Evolutionary conservation across 805 yeast genomes (phyloP).

Genomic region (Isabelozyma rhagii): DNA sequence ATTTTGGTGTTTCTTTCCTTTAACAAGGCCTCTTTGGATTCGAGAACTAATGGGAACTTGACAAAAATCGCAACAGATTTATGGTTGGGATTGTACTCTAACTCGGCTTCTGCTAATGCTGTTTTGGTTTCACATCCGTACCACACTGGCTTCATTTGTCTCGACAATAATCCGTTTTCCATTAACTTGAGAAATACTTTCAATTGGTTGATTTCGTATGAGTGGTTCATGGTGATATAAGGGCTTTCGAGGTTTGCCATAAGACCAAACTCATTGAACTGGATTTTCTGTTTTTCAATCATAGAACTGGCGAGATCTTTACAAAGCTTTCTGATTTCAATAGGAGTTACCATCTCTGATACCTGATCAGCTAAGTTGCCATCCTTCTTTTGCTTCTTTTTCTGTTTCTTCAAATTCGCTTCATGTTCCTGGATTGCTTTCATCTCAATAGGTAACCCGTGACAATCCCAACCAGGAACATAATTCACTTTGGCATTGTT

Average conservation of each 20-base stretch:
- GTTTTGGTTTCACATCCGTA: constrained; percentile 96
- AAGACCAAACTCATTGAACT: constrained; percentile 70
- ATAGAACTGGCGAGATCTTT: constrained; percentile 65
- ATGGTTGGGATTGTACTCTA: constrained; percentile 78
- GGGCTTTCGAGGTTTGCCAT: constrained; percentile 78
- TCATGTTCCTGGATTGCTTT: constrained; percentile 9
- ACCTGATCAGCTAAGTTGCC: too few species aligned
- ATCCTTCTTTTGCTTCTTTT: constrained; percentile 4
- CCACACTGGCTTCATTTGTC: constrained; percentile 93
- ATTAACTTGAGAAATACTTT: constrained; percentile 64
- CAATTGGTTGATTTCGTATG: constrained; percentile 75
- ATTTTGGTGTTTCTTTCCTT: background rate
- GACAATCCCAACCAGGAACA: constrained; percentile 98
- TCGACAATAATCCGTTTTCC: constrained; percentile 61
- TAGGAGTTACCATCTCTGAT: constrained; percentile 23
- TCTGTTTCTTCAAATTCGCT: constrained; percentile 14
- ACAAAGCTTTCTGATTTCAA: constrained; percentile 67
- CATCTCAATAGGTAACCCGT: constrained; percentile 93
- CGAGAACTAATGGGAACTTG: constrained; percentile 49
- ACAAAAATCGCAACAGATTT: constrained; percentile 65
- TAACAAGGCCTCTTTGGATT: background rate
- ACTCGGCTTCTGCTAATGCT: constrained; percentile 94
- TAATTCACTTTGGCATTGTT: constrained; percentile 64
- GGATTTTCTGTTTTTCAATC: constrained; percentile 57
- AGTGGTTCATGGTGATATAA: constrained; percentile 69